phyloP scores from a whole-genome alignment of 257 asterid species.

The Ehretia macrophylla region DNA sequence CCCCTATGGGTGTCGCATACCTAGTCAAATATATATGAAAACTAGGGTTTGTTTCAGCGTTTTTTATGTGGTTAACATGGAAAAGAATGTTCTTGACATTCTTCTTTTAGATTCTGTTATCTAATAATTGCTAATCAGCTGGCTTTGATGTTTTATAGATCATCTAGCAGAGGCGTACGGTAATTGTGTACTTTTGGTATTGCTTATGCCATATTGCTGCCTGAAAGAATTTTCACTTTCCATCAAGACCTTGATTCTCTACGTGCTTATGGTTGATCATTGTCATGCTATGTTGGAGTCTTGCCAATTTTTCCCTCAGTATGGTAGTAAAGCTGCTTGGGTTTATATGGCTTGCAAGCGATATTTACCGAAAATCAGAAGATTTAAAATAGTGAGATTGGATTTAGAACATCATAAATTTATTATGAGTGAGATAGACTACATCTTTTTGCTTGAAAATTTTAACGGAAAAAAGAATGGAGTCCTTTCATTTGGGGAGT shows the following conservation, averaged over 20 bases:
- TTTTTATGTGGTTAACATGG: background rate
- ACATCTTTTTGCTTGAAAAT: conserved; percentile 32
- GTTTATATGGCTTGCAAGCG: conserved; percentile 1
- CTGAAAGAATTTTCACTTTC: conserved; percentile 53
- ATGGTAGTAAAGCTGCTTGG: conserved; percentile 22
- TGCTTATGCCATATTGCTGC: conserved; percentile 66
- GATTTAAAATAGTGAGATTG: background rate
- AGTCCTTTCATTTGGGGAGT: conserved; percentile 77
- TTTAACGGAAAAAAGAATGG: conserved; percentile 45
- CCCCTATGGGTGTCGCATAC: too few species aligned
- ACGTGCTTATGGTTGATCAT: conserved; percentile 49
- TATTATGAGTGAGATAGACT: conserved; percentile 34
- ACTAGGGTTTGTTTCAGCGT: background rate
- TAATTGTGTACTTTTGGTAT: conserved; percentile 47
- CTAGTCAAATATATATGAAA: too few species aligned
- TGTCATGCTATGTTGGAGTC: conserved; percentile 22
- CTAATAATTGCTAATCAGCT: conserved; percentile 36
- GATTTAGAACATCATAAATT: background rate
- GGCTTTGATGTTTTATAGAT: conserved; percentile 39
- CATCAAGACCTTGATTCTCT: conserved; percentile 45
- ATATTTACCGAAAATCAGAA: background rate
- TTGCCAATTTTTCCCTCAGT: conserved; percentile 15
- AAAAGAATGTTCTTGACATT: conserved; percentile 14
- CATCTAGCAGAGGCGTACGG: conserved; percentile 39
- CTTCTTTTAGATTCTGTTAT: conserved; percentile 14